Conservation (phyloP, 164 flowering plant species). For the Piper longum region DNA sequence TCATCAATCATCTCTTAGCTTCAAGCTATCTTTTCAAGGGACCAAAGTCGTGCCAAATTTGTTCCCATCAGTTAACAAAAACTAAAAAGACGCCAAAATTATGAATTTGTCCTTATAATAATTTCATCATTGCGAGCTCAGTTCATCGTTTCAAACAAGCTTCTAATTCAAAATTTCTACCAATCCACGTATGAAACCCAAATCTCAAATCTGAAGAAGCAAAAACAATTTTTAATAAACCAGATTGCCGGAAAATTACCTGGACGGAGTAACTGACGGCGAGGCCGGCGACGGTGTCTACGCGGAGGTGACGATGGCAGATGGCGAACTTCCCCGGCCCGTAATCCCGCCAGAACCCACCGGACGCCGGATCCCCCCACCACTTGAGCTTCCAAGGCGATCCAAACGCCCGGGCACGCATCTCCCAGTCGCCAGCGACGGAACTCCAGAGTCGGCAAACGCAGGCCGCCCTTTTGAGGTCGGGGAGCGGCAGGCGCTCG, state of each 20-base stretch:
- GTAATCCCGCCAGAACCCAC: conserved; percentile 77
- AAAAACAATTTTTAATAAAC: too few relatives aligned
- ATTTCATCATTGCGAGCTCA: too few relatives aligned
- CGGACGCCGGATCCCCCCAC: conserved; percentile 56
- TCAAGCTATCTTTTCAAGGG: too few relatives aligned
- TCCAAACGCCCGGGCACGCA: conserved; percentile 40
- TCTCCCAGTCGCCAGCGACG: conserved; percentile 53
- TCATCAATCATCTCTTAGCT: too few relatives aligned
- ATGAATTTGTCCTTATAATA: too few relatives aligned
- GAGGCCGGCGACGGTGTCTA: conserved; percentile 66
- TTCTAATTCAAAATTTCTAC: too few relatives aligned
- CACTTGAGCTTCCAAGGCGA: conserved; percentile 66
- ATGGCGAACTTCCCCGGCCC: conserved; percentile 54
- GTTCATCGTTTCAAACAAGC: too few relatives aligned
- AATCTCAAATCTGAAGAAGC: too few relatives aligned
- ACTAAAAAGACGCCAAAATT: too few relatives aligned
- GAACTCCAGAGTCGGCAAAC: conserved; percentile 60
- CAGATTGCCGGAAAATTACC: conserved; percentile 18
- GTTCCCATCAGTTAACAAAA: too few relatives aligned
- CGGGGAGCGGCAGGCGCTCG: conserved; percentile 41
- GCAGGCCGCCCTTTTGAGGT: conserved; percentile 81
- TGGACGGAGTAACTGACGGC: conserved; percentile 90
- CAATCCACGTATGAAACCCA: too few relatives aligned
- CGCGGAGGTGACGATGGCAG: conserved; percentile 48
- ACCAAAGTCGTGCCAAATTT: too few relatives aligned